These are phyloP conservation scores for Blastocystis sp. DNA, from an alignment of 352 stramenopile species.

Conservation along the genomic window DNA sequence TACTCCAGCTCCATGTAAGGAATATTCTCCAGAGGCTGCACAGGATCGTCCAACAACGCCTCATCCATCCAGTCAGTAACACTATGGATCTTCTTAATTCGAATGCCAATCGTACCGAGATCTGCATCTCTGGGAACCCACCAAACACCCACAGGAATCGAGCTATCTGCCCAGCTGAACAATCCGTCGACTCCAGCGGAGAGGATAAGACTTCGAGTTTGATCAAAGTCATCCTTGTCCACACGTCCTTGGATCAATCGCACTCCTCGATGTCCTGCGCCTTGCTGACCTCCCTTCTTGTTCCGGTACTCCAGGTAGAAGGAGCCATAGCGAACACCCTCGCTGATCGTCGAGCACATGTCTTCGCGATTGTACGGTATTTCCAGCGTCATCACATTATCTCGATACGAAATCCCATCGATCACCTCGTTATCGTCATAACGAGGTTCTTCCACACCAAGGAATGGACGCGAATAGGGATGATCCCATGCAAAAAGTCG, in stretches of 20 bases:
- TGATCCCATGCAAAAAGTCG: conserved; percentile 50
- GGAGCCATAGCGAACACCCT: conserved; percentile 4
- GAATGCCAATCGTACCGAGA: conserved; percentile 40
- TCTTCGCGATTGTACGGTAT: conserved; percentile 3
- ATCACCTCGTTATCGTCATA: conserved; percentile 11
- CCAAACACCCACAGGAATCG: conserved; percentile 5
- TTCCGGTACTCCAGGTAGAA: conserved; percentile 54
- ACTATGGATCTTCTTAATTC: neutral
- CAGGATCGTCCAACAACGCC: conserved; percentile 16
- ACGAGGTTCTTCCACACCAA: neutral
- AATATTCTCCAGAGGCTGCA: conserved; percentile 12
- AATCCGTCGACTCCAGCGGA: neutral
- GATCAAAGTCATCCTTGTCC: neutral
- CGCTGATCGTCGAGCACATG: conserved; percentile 52
- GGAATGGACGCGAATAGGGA: conserved; percentile 35
- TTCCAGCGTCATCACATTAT: conserved; percentile 46
- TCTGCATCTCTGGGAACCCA: neutral
- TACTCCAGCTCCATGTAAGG: conserved; percentile 42
- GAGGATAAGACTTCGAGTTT: neutral
- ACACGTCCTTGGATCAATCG: conserved; percentile 24
- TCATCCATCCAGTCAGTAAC: neutral
- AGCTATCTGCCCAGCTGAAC: neutral
- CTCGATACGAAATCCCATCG: neutral
- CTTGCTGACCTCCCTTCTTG: conserved; percentile 10
- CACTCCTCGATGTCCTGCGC: conserved; percentile 6